Conservation (phyloP, 129 eudicot species). For the Centrapalus pauciflorus region DNA sequence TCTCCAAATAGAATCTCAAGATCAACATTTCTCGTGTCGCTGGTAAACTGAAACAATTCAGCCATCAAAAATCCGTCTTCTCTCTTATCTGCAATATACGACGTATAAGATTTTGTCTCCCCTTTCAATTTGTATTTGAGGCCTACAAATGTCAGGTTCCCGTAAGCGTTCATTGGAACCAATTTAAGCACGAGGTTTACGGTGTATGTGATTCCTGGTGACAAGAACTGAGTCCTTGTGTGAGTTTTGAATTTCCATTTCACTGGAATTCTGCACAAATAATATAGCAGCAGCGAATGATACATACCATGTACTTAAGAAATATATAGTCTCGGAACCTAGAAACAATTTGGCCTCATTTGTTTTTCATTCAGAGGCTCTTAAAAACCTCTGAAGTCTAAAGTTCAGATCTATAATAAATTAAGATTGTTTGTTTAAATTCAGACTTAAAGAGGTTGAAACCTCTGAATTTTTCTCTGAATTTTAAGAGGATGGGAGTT, state of each 20-base stretch:
- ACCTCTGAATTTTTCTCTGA: too few species aligned
- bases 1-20: slow-evolving; percentile 3
- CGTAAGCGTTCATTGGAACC: too few species aligned
- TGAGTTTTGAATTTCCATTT: not conserved
- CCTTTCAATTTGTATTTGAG: slow-evolving; percentile 13
- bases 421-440: too few species aligned
- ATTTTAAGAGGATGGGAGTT: too few species aligned
- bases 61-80: not conserved
- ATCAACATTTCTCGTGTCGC: not conserved
- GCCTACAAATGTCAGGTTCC: not conserved
- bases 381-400: too few species aligned
- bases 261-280: not conserved
- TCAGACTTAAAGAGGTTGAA: too few species aligned
- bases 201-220: not conserved
- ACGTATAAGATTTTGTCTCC: not conserved
- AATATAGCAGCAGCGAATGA: too few species aligned
- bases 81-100: slow-evolving; percentile 1
- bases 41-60: slow-evolving; percentile 15
- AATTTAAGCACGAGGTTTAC: slow-evolving; percentile 4
- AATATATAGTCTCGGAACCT: too few species aligned
- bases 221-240: not conserved
- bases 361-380: too few species aligned
- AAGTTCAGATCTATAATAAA: too few species aligned
- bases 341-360: too few species aligned
- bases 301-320: too few species aligned